phyloP scores from a whole-genome alignment of 2,329 filamentous ascomycete species.

The Aspergillus neoniger region DNA sequence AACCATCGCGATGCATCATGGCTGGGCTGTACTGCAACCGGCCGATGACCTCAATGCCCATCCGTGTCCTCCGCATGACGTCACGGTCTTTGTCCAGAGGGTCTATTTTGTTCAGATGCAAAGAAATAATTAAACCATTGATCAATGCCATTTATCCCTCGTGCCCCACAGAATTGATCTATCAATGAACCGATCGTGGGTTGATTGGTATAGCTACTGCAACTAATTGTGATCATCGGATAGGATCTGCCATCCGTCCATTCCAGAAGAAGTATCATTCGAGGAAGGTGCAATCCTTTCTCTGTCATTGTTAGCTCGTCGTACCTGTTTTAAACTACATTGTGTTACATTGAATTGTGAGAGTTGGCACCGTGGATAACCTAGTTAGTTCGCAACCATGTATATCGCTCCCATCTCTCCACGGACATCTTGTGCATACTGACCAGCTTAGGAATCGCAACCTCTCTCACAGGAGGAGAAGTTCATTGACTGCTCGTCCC shows the following conservation, averaged over 20 bases:
- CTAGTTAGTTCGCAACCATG: slow-evolving; percentile 14
- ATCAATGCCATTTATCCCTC: not conserved
- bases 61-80: slow-evolving; percentile 35
- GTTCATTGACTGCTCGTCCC: slow-evolving; percentile 46
- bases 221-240: not conserved
- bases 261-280: not conserved
- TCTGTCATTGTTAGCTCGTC: not conserved
- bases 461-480: slow-evolving; percentile 43
- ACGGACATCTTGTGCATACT: not conserved
- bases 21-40: slow-evolving; percentile 20
- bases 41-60: slow-evolving; percentile 29
- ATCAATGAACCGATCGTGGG: not conserved
- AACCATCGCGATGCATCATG: not conserved
- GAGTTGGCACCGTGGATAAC: not conserved
- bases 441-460: slow-evolving; percentile 42
- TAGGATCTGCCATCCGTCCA: not conserved
- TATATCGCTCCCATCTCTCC: not conserved
- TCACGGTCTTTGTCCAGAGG: slow-evolving; percentile 21
- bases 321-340: not conserved
- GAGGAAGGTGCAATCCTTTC: slow-evolving; percentile 21
- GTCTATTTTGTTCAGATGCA: too few species aligned
- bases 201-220: not conserved
- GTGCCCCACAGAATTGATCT: not conserved
- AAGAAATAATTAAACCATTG: not conserved
- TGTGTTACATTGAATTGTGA: not conserved